Conservation (phyloP, 176 grass and related monocot species). For the Triticum urartu region DNA sequence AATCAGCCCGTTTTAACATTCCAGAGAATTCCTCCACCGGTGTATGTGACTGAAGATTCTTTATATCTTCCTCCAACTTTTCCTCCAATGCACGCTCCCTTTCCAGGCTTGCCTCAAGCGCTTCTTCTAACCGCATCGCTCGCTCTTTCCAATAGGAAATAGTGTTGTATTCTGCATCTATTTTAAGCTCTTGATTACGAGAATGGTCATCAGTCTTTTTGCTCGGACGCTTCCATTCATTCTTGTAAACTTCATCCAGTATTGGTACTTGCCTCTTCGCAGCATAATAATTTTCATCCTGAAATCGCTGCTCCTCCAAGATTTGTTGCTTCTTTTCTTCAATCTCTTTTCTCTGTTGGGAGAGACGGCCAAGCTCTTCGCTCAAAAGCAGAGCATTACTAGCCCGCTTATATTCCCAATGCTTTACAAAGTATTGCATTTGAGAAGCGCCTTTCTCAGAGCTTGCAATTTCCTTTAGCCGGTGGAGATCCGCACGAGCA, state of each 20-base stretch:
- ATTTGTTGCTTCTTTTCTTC: slow-evolving; percentile 81
- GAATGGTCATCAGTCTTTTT: slow-evolving; percentile 45
- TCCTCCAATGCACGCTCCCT: slow-evolving; percentile 59
- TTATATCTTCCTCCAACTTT: slow-evolving; percentile 65
- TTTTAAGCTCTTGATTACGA: slow-evolving; percentile 59
- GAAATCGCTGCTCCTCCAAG: slow-evolving; percentile 59
- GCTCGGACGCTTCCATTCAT: slow-evolving; percentile 54
- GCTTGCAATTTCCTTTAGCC: slow-evolving; percentile 55
- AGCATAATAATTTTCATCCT: slow-evolving; percentile 71
- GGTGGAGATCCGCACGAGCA: slow-evolving; percentile 42
- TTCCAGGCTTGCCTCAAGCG: slow-evolving; percentile 64
- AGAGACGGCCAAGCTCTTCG: slow-evolving; percentile 61
- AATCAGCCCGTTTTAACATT: slow-evolving; percentile 82
- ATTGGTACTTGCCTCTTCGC: slow-evolving; percentile 62
- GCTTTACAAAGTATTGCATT: slow-evolving; percentile 64
- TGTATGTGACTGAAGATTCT: slow-evolving; percentile 61
- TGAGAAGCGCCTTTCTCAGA: slow-evolving; percentile 77
- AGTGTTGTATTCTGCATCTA: slow-evolving; percentile 56
- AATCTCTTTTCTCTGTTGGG: slow-evolving; percentile 71
- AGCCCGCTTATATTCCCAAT: slow-evolving; percentile 57
- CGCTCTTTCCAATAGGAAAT: slow-evolving; percentile 68
- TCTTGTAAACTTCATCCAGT: slow-evolving; percentile 72
- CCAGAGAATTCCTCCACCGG: slow-evolving; percentile 80
- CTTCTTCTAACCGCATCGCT: slow-evolving; percentile 52
- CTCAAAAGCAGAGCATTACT: slow-evolving; percentile 51